A percentile compares a stretch with the other conserved stretches of the same genome.
phyloP scores from a whole-genome alignment of 1,139 yeast genomes.

The Pneumocystis jirovecii region DNA sequence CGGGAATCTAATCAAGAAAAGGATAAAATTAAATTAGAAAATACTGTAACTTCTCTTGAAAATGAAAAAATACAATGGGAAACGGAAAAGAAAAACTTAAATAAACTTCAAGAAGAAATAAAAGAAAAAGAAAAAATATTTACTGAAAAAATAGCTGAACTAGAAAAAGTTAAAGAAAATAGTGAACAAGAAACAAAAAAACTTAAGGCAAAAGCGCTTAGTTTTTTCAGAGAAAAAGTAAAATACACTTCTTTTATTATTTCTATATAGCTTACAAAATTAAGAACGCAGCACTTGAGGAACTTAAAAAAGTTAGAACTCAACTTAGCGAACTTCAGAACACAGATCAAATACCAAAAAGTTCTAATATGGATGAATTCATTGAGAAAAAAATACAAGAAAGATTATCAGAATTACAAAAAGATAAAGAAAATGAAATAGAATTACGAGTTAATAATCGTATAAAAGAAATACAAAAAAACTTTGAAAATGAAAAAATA shows the following conservation, averaged over 20 bases:
- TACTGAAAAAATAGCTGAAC: neutral
- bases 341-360: slow-evolving; percentile 5
- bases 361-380: neutral
- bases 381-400: slow-evolving; percentile 1
- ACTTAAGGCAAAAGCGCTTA: slow-evolving; percentile 28
- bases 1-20: slow-evolving; percentile 2
- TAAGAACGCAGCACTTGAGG: slow-evolving; percentile 19
- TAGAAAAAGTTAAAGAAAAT: neutral
- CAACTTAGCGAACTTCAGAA: slow-evolving; percentile 4
- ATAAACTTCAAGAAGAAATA: slow-evolving; percentile 16
- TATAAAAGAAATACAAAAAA: slow-evolving; percentile 21
- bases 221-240: slow-evolving; percentile 4
- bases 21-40: slow-evolving; percentile 6
- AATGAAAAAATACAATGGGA: slow-evolving; percentile 8
- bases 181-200: slow-evolving; percentile 23
- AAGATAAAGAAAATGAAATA: slow-evolving; percentile 7
- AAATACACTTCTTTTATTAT: neutral
- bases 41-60: slow-evolving; percentile 6
- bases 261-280: slow-evolving; percentile 21
- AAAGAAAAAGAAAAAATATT: slow-evolving; percentile 24
- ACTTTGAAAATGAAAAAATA: slow-evolving; percentile 14
- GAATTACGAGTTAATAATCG: slow-evolving; percentile 17
- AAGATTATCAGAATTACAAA: slow-evolving; percentile 3
- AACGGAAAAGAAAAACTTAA: slow-evolving; percentile 21
- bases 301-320: slow-evolving; percentile 13